Evolutionary conservation across 163 green algal genomes (phyloP), one percentile per base, ranked within the genome.

Genomic region (Scenedesmus sp.): DNA sequence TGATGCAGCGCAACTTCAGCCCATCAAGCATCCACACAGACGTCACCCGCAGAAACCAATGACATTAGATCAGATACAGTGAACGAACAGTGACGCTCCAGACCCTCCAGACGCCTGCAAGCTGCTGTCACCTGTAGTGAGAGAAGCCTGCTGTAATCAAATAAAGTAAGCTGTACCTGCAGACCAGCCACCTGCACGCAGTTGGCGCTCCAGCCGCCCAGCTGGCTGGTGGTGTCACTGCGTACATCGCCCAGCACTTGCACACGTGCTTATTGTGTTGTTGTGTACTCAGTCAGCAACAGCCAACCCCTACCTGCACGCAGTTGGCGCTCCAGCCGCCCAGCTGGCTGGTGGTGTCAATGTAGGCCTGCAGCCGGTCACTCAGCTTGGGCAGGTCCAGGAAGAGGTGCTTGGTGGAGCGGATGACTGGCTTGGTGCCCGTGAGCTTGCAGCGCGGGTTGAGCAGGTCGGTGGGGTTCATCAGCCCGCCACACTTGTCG

Each of bases 391-490:
- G 98, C 88, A 99, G 96, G 95, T 99, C 97, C 85, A 99, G 95
- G 96, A 99, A 99, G 59, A 99, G 88, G 95, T 99, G 98, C 67
- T 94, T 93, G 0, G 98, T 99, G 76, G 87, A 93, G 59, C 95
- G 94, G 13, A 97, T 92, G 82, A 96, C 89, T 7, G 96, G 96
- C 16, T 92, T 95, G 56, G 94, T 97, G 79, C 94, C 94, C 2
- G 91, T 96, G 54, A 95, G 86, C 81, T 95, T 96, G 91, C 95
- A 96, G 88, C 94, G 96, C 52, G 98, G 98, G 87, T 98, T 96
- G 89, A 99, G 98, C 12, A 99, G 97, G 94, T 99, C 98, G 1
- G 97, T 99, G 59, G 98, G 97, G 95, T 99, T 99, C 23, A 99
- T 97, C 90, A 99, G 96, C 34, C 94, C 94, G 76, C 98, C 97